These are phyloP conservation scores for Cryphonectria parasitica DNA, from an alignment of 2,329 filamentous ascomycete species.

Conservation along the genomic window DNA sequence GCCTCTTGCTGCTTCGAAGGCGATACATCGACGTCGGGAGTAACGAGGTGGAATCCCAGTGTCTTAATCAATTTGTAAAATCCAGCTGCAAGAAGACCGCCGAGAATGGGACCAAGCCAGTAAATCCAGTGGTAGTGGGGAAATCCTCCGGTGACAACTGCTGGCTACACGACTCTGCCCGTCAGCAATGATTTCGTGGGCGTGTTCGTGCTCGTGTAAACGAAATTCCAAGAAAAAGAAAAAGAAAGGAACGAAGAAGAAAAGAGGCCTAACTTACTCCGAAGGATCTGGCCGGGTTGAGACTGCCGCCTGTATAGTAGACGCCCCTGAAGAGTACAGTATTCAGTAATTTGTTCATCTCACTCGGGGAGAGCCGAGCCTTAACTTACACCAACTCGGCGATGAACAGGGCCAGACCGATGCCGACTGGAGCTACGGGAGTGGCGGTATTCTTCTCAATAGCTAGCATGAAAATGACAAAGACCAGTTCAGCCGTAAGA, in stretches of 20 bases:
- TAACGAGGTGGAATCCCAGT: constrained; percentile 55
- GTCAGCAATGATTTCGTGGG: neutral
- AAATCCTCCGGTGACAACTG: constrained; percentile 46
- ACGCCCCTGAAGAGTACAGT: constrained; percentile 38
- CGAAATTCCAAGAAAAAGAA: neutral
- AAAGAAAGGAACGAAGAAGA: neutral
- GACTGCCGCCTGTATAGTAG: constrained; percentile 51
- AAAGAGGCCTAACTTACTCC: constrained; percentile 35
- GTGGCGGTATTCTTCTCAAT: constrained; percentile 76
- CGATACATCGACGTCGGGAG: constrained; percentile 24
- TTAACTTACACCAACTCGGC: constrained; percentile 45
- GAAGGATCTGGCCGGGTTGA: constrained; percentile 57
- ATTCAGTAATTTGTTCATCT: neutral
- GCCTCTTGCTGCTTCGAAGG: constrained; percentile 11
- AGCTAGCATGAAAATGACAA: constrained; percentile 71
- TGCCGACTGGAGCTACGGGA: constrained; percentile 71
- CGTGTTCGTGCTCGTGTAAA: no score
- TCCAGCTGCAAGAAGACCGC: constrained; percentile 51
- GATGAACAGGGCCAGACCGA: constrained; percentile 73
- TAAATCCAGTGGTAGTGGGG: constrained; percentile 57
- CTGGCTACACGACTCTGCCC: constrained; percentile 37
- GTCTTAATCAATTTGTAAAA: constrained; percentile 56
- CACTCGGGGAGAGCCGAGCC: neutral
- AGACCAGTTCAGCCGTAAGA: constrained; percentile 64
- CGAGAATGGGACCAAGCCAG: constrained; percentile 57